Base-by-base conservation (phyloP, 75 land plant genomes). In the Larix kaempferi region DNA sequence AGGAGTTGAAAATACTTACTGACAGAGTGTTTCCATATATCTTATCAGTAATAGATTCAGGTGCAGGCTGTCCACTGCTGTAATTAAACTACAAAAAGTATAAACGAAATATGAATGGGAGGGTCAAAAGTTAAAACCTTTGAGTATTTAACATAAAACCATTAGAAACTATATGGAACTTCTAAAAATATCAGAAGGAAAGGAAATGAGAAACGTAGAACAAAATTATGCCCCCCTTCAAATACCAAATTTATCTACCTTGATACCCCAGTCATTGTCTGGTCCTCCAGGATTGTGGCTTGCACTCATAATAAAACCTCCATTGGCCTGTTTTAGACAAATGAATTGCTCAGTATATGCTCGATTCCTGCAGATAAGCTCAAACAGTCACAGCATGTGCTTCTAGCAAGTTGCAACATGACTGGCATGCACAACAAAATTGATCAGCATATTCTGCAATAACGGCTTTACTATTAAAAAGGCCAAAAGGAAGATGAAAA, bases 241-340 rank as follows among this genome's bases (percentile, higher is more conserved):
- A 29, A 71, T 77, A 22, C 7, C 55, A 76, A 44, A 14, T 37
- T 78, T 41, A 37, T 19, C 35, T 71, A 94, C 98, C 95, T 96
- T 96, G 75, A 96, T 89, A 61, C 99, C 99, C 99, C 99, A 96
- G 71, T 96, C 99, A 78, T 96, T 81, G 15, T 96, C 91, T 44
- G 99, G 99, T 29, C 99, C 99, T 66, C 95, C 99, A 64, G 94
- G 99, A 85, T 96, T 96, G 75, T 96, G 99, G 81, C 99, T 96
- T 63, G 99, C 99, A 83, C 99, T 96, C 99, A 96, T 96, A 77
- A 96, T 96, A 78, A 96, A 96, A 61, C 99, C 99, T 56, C 99
- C 99, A 84, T 92, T 91, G 11, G 99, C 99, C 98, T 94, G 80
- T 41, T 37, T 52, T 73, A 74, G 63, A n/a, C 41, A n/a, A 3